phyloP scores from a whole-genome alignment of 371 early-diverging fungal genomes.

The Catenaria anguillulae region DNA sequence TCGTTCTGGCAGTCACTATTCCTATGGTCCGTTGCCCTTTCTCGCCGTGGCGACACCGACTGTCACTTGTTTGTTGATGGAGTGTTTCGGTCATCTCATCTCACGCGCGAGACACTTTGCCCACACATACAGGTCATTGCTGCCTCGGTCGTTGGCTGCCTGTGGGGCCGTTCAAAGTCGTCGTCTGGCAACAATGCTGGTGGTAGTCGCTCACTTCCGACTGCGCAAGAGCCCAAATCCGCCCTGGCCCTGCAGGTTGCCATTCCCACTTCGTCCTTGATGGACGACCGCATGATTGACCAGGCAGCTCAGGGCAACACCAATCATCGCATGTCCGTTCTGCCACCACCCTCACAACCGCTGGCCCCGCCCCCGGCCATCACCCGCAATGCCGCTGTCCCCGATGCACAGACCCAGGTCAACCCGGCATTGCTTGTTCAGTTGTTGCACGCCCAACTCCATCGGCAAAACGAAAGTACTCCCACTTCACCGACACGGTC shows the following conservation, averaged over 20 bases:
- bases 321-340: background rate
- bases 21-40: no score
- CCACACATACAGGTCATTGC: background rate
- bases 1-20: no score
- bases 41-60: no score
- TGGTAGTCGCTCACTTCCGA: background rate
- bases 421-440: background rate
- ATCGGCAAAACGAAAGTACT: background rate
- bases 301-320: background rate
- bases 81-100: no score
- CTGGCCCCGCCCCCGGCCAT: background rate
- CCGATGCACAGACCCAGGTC: background rate
- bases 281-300: background rate
- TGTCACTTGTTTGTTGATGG: no score
- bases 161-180: background rate
- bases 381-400: background rate
- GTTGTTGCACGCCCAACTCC: background rate
- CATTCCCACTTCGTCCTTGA: background rate
- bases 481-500: no score
- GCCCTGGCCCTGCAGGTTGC: background rate
- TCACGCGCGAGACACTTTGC: no score
- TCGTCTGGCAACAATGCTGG: background rate
- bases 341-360: background rate
- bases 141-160: background rate
- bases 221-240: background rate